These are phyloP conservation scores for Exophiala lecanii-corni DNA, from an alignment of 2,329 filamentous ascomycete species.

Conservation along the genomic window DNA sequence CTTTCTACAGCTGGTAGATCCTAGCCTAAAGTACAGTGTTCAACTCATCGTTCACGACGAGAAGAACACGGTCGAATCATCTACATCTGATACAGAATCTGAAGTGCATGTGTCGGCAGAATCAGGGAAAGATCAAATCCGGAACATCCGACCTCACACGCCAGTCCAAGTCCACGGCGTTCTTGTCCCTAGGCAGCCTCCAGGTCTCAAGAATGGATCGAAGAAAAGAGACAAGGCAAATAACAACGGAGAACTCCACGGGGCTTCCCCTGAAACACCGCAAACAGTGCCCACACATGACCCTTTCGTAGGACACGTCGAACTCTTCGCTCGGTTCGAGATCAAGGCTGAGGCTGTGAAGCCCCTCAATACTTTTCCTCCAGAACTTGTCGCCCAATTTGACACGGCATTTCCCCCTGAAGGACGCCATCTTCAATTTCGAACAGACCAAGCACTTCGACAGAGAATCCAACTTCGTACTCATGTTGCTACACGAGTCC, in stretches of 20 bases:
- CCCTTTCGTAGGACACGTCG: slow-evolving; percentile 23
- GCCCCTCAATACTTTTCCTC: slow-evolving; percentile 67
- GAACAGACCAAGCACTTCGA: slow-evolving; percentile 64
- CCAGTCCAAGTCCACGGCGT: slow-evolving; percentile 51
- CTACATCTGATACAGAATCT: not conserved
- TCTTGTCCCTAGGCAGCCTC: not conserved
- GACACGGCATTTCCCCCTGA: slow-evolving; percentile 70
- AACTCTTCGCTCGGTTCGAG: slow-evolving; percentile 44
- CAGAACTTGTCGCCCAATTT: slow-evolving; percentile 69
- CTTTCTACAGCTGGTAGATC: slow-evolving; percentile 21
- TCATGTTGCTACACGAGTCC: slow-evolving; percentile 51
- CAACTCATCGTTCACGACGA: slow-evolving; percentile 23
- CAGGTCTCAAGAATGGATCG: not conserved
- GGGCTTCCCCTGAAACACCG: slow-evolving; percentile 20
- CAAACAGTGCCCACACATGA: slow-evolving; percentile 16
- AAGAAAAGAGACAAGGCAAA: not conserved
- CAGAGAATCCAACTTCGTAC: slow-evolving; percentile 68
- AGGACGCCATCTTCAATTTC: slow-evolving; percentile 77
- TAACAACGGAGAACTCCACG: too few relatives aligned
- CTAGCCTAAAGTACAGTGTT: slow-evolving; percentile 14
- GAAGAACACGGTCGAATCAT: not conserved
- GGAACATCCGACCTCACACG: slow-evolving; percentile 45
- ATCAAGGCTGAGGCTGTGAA: slow-evolving; percentile 59
- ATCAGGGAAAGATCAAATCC: slow-evolving; percentile 31
- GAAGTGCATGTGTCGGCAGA: not conserved